These are phyloP conservation scores for Suillus tomentosus DNA, from an alignment of 768 basidiomycete genomes.

Conservation along the genomic window DNA sequence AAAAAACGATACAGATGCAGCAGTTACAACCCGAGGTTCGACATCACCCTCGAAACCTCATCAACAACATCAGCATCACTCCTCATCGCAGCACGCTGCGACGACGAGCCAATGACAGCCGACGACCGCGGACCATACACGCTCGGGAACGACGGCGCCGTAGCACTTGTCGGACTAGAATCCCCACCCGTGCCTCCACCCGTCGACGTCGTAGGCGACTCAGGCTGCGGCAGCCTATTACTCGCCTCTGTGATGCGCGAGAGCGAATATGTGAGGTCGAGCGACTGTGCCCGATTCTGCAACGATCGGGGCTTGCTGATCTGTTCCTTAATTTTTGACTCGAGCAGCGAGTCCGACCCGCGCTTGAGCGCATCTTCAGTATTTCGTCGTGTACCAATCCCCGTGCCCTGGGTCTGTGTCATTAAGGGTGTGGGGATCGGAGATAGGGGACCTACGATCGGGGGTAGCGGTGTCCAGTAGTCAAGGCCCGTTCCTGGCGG, in stretches of 20 bases:
- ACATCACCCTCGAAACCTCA: constrained; percentile 77
- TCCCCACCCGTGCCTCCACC: constrained; percentile 72
- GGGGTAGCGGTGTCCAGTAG: constrained; percentile 77
- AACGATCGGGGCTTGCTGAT: constrained; percentile 75
- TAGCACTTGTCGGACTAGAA: constrained; percentile 77
- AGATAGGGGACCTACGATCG: constrained; percentile 56
- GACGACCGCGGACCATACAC: constrained; percentile 72
- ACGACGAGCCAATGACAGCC: constrained; percentile 45
- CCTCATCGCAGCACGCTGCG: constrained; percentile 41
- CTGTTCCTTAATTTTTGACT: constrained; percentile 82
- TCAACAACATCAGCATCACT: constrained; percentile 54
- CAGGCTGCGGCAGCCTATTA: constrained; percentile 64
- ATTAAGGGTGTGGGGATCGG: constrained; percentile 12
- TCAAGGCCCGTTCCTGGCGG: constrained; percentile 54
- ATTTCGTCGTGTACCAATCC: constrained; percentile 66
- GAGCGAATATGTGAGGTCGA: constrained; percentile 84
- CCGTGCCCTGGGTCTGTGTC: constrained; percentile 54
- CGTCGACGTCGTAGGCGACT: constrained; percentile 79
- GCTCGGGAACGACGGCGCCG: constrained; percentile 82
- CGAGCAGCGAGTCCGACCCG: constrained; percentile 81
- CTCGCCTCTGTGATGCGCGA: constrained; percentile 76
- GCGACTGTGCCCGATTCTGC: constrained; percentile 85
- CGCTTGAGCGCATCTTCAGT: constrained; percentile 78
- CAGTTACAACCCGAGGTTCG: constrained; percentile 65
- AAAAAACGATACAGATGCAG: constrained; percentile 10